Evolutionary conservation across 352 stramenopile genomes (phyloP).

Genomic region (Pythium inflatum): DNA sequence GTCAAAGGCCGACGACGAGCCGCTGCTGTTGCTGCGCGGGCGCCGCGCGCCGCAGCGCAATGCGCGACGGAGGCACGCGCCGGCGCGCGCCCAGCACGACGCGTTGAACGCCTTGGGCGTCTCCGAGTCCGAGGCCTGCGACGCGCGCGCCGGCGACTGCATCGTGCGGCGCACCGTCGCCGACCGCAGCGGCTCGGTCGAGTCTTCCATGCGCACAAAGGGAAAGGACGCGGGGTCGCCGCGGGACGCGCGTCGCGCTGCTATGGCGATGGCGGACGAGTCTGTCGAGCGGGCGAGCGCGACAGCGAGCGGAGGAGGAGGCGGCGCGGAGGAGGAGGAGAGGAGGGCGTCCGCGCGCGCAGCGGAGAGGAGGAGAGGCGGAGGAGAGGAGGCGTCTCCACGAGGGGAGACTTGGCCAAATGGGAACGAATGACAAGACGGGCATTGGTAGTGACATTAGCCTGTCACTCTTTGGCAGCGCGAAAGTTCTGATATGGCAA

Average conservation of each 20-base stretch:
- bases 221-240: slow-evolving; percentile 16
- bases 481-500: not conserved
- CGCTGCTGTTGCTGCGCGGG: slow-evolving; percentile 22
- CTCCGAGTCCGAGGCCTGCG: slow-evolving; percentile 5
- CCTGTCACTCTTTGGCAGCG: too few species aligned
- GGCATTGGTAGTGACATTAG: not conserved
- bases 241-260: slow-evolving; percentile 3
- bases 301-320: not conserved
- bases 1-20: slow-evolving; percentile 19
- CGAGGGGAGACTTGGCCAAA: too few species aligned
- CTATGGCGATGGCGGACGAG: slow-evolving; percentile 8
- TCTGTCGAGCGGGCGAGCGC: not conserved
- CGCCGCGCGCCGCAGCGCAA: slow-evolving; percentile 2
- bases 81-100: slow-evolving; percentile 6
- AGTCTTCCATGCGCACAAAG: slow-evolving; percentile 33
- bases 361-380: not conserved
- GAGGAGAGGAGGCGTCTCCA: too few species aligned
- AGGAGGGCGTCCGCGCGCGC: not conserved
- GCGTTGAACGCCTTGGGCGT: slow-evolving; percentile 21
- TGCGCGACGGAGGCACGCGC: slow-evolving; percentile 14
- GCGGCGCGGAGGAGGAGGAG: too few species aligned
- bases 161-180: too few species aligned
- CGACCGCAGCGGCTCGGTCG: slow-evolving; percentile 18
- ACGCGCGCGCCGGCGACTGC: slow-evolving; percentile 9
- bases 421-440: too few species aligned